Conservation (phyloP, 1,139 yeast genomes). For the Yamadazyma trypodendri region DNA sequence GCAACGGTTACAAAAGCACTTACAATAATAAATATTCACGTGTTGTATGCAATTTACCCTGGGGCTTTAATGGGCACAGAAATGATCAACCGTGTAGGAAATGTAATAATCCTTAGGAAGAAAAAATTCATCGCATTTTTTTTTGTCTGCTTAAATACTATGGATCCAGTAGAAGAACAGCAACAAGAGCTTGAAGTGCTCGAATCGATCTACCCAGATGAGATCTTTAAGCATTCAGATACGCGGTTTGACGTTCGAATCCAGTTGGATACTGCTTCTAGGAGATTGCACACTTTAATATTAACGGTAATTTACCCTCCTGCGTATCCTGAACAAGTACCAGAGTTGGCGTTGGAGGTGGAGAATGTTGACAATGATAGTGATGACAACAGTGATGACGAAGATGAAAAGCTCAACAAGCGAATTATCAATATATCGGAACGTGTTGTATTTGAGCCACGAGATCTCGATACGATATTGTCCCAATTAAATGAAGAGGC, state of each 20-base stretch:
- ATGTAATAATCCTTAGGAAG: background rate
- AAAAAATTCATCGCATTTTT: too few species aligned
- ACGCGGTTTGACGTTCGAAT: slow-evolving; percentile 48
- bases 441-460: slow-evolving; percentile 46
- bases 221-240: slow-evolving; percentile 47
- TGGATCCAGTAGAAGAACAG: slow-evolving; percentile 78
- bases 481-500: slow-evolving; percentile 58
- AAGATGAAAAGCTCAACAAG: slow-evolving; percentile 37
- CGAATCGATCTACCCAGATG: slow-evolving; percentile 92
- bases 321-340: slow-evolving; percentile 69
- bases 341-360: slow-evolving; percentile 40
- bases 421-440: slow-evolving; percentile 56
- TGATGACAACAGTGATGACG: slow-evolving; percentile 44
- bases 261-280: slow-evolving; percentile 58
- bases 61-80: too few species aligned
- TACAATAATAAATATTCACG: too few species aligned
- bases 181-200: slow-evolving; percentile 78
- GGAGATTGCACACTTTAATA: slow-evolving; percentile 49
- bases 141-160: slow-evolving; percentile 17
- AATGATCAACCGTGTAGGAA: too few species aligned
- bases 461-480: slow-evolving; percentile 44
- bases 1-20: too few species aligned
- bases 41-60: too few species aligned
- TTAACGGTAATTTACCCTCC: slow-evolving; percentile 67
- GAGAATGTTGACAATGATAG: slow-evolving; percentile 26